These are phyloP conservation scores for Nephelium lappaceum DNA, from an alignment of 345 rosid genomes.

Conservation along the genomic window DNA sequence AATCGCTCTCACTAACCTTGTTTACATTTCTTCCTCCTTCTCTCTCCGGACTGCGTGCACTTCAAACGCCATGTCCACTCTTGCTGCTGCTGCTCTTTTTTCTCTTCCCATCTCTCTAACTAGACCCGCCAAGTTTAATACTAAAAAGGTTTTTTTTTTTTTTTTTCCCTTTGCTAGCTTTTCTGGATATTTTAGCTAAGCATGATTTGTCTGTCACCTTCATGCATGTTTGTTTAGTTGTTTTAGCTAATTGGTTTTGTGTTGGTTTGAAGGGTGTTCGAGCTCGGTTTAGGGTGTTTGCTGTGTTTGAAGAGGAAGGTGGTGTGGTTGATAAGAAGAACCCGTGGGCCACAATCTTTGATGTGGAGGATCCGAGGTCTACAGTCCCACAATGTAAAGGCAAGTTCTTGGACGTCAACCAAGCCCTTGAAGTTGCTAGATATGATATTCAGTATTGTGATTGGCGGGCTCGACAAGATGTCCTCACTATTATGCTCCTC, in stretches of 20 bases:
- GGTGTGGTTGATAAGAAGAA: conserved; percentile 73
- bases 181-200: neutral
- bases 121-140: conserved; percentile 49
- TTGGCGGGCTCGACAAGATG: conserved; percentile 98
- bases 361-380: conserved; percentile 96
- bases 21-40: neutral
- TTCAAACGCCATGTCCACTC: conserved; percentile 69
- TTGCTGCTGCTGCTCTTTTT: conserved; percentile 69
- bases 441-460: conserved; percentile 89
- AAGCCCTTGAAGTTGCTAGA: conserved; percentile 93
- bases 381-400: conserved; percentile 81
- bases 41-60: conserved; percentile 15
- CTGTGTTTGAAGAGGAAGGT: conserved; percentile 75
- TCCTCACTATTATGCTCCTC: conserved; percentile 86
- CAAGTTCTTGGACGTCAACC: conserved; percentile 80
- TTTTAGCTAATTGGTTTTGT: conserved; percentile 7
- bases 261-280: conserved; percentile 55
- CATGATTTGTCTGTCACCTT: no score
- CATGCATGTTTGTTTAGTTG: no score
- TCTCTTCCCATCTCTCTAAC: conserved; percentile 68
- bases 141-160: conserved; percentile 52
- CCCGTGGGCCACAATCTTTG: conserved; percentile 70
- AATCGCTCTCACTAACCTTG: conserved; percentile 11
- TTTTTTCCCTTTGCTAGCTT: neutral
- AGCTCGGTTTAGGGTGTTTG: conserved; percentile 73